Base-by-base conservation (phyloP, 2,329 filamentous ascomycete genomes). In the Fusarium staphyleae region DNA sequence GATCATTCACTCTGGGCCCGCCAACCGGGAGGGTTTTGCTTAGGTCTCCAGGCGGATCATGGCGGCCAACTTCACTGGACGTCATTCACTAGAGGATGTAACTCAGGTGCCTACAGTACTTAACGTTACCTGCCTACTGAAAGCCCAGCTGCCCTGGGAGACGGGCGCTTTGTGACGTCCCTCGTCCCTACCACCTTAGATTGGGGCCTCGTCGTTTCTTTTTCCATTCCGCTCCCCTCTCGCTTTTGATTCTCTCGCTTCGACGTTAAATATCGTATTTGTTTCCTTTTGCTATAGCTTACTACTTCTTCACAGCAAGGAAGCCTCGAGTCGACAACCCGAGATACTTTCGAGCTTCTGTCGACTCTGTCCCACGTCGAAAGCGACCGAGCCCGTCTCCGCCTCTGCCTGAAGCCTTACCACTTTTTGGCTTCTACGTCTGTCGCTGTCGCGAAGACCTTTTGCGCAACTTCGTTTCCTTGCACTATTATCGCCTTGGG, bases 161-260 rank as follows among this genome's bases (percentile, higher is more conserved):
- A 30, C 43, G 4, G 6, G 19, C 19, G 19, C 19, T 57, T 54
- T 56, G 57, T 61, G 58, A 61, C 58, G 55, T 62, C 43, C 52
- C 46, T 57, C 56, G 56, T 60, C 52, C 50, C 45, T 59, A 33
- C 41, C 41, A n/a, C n/a, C n/a, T n/a, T n/a, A n/a, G n/a, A n/a
- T 28, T 59, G 18, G 50, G 37, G 46, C 48, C 53, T 52, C 58
- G 53, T 62, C 36, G 48, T 63, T 63, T 54, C 60, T 62, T 62
- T 60, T 62, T 43, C 51, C 40, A 57, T 49, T 45, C 33, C 42
- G 15, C 22, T 34, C 49, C 52, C 50, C 52, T 52, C 62, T 61
- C 54, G 35, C 34, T 53, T 39, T 60, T 44, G 30, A 59, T 49
- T 22, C 48, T 49, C 47, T 55, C 40, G 42, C 41, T 48, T 36